A percentile compares a stretch with the other conserved stretches of the same genome.
Conservation (phyloP, 2,329 filamentous ascomycete species). For the Beauveria scarabaeidicola region DNA sequence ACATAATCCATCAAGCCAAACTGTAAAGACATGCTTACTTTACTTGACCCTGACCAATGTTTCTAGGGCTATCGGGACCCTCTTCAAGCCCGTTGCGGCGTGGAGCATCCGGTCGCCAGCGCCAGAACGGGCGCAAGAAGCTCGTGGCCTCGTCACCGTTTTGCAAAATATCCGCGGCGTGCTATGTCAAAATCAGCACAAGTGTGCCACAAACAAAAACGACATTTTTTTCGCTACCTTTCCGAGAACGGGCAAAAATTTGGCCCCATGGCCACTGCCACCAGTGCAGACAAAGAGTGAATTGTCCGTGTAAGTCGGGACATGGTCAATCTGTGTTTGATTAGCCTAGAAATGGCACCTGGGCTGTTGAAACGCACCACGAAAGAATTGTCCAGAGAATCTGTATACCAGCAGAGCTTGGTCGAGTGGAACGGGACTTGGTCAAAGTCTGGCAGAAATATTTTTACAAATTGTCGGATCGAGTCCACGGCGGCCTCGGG, state of each 20-base stretch:
- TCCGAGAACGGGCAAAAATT: constrained; percentile 27
- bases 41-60: constrained; percentile 12
- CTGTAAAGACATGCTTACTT: not conserved
- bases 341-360: not conserved
- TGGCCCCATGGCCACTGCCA: constrained; percentile 28
- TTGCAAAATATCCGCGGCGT: constrained; percentile 25
- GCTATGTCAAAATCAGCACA: constrained; percentile 16
- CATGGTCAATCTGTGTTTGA: constrained; percentile 22
- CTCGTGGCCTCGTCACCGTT: constrained; percentile 19
- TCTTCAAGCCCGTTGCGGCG: constrained; percentile 24
- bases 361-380: constrained; percentile 13
- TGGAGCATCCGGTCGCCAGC: constrained; percentile 20
- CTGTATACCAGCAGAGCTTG: constrained; percentile 28
- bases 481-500: constrained; percentile 18
- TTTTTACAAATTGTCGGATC: constrained; percentile 16
- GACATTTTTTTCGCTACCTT: constrained; percentile 13
- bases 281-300: constrained; percentile 27
- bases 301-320: constrained; percentile 21
- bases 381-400: constrained; percentile 26
- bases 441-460: constrained; percentile 22
- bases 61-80: constrained; percentile 19
- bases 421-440: constrained; percentile 18
- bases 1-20: not conserved
- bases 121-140: constrained; percentile 23
- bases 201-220: not conserved